These are phyloP conservation scores for Aphanocladium album DNA, from an alignment of 2,329 filamentous ascomycete genomes.

Conservation along the genomic window DNA sequence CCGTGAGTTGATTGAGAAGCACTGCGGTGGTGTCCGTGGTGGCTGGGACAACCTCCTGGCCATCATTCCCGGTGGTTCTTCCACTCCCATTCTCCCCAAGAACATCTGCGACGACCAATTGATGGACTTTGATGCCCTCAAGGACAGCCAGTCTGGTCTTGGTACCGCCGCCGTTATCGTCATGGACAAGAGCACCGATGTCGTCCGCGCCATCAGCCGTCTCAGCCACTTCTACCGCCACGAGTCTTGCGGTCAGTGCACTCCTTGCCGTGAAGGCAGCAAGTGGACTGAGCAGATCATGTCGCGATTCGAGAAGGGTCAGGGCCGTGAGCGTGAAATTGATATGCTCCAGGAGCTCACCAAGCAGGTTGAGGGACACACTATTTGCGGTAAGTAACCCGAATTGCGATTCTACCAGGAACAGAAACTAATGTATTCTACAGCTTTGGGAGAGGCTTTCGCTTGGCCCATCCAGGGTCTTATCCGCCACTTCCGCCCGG, in stretches of 20 bases:
- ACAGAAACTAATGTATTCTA: conserved; percentile 24
- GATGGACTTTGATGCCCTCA: conserved; percentile 98
- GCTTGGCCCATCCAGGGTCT: conserved; percentile 98
- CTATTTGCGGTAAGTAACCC: conserved; percentile 75
- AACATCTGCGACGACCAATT: conserved; percentile 85
- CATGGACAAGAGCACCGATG: conserved; percentile 97
- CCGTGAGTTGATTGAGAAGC: conserved; percentile 92
- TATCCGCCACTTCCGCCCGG: conserved; percentile 95
- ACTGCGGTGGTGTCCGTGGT: conserved; percentile 93
- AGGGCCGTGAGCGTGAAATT: conserved; percentile 86
- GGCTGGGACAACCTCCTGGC: conserved; percentile 98
- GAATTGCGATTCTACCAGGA: neutral
- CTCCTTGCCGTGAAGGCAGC: conserved; percentile 96
- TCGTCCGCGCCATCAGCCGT: conserved; percentile 88
- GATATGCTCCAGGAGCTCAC: conserved; percentile 99
- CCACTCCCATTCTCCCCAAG: conserved; percentile 92
- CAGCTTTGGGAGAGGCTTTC: conserved; percentile 91
- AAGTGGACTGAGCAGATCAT: conserved; percentile 99
- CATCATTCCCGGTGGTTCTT: conserved; percentile 92
- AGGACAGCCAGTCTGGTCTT: conserved; percentile 95
- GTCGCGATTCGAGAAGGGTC: conserved; percentile 88
- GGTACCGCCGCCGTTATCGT: conserved; percentile 97
- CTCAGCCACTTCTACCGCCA: conserved; percentile 97
- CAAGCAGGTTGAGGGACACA: conserved; percentile 99
- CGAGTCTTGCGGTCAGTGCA: conserved; percentile 97